Conservation (phyloP, 345 rosid genomes). For the Kernera saxatilis region DNA sequence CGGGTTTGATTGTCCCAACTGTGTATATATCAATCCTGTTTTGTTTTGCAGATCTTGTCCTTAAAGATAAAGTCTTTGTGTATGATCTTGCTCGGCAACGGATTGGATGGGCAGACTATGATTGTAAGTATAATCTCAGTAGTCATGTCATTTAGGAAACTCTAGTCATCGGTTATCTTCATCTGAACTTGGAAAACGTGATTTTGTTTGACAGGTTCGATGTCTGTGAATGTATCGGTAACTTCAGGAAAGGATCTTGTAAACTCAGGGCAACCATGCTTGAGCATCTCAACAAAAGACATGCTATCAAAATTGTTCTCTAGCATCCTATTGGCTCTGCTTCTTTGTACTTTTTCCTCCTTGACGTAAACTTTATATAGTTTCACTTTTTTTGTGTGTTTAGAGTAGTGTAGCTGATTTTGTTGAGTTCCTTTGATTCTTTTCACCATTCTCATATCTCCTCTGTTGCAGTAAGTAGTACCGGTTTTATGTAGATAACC, state of each 20-base stretch:
- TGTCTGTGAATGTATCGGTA: slow-evolving; percentile 82
- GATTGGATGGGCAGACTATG: slow-evolving; percentile 86
- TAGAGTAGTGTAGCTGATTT: slow-evolving; percentile 18
- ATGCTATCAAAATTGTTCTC: slow-evolving; percentile 39
- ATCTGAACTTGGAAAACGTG: neutral
- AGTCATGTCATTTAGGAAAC: neutral
- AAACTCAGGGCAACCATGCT: slow-evolving; percentile 48
- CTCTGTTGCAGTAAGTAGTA: neutral
- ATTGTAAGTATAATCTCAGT: slow-evolving; percentile 57
- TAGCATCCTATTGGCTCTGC: slow-evolving; percentile 31
- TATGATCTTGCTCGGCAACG: slow-evolving; percentile 80
- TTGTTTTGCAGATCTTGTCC: slow-evolving; percentile 71
- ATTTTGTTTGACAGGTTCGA: slow-evolving; percentile 51
- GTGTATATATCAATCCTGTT: neutral
- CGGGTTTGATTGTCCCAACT: neutral
- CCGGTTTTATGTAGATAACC: slow-evolving; percentile 6
- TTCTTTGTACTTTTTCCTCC: slow-evolving; percentile 32
- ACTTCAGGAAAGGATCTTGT: slow-evolving; percentile 61
- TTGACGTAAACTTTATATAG: slow-evolving; percentile 28
- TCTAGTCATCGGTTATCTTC: neutral
- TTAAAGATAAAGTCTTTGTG: slow-evolving; percentile 88
- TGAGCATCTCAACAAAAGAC: slow-evolving; percentile 42
- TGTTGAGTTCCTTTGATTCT: slow-evolving; percentile 12
- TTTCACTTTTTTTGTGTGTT: slow-evolving; percentile 24
- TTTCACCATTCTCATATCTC: neutral